Conservation (phyloP, 163 green algal genomes). For the Trebouxia gelatinosa region DNA sequence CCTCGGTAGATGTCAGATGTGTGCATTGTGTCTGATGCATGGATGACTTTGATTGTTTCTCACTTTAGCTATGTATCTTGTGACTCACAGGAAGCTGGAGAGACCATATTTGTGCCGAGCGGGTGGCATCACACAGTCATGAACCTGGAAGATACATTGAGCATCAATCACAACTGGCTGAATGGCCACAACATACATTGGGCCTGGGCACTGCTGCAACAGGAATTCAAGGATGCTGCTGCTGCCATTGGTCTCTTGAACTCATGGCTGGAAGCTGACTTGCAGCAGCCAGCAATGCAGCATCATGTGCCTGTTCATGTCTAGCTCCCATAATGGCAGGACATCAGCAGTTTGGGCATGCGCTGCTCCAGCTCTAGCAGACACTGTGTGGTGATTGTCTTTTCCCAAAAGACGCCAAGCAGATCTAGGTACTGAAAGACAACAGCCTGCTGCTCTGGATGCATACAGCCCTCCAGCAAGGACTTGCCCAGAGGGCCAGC, state of each 20-base stretch:
- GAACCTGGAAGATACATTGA: conserved; percentile 71
- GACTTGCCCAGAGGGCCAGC: conserved; percentile 4
- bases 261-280: too few relatives aligned
- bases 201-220: conserved; percentile 52
- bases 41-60: neutral
- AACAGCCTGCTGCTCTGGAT: neutral
- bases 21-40: neutral
- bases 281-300: neutral
- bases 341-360: neutral
- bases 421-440: conserved; percentile 16
- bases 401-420: neutral
- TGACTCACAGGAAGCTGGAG: conserved; percentile 63
- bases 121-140: conserved; percentile 88
- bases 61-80: neutral
- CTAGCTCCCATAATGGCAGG: conserved; percentile 3
- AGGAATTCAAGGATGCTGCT: conserved; percentile 52
- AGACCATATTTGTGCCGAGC: conserved; percentile 90
- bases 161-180: conserved; percentile 98
- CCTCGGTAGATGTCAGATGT: too few relatives aligned
- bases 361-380: neutral
- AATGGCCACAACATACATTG: conserved; percentile 73
- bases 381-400: neutral
- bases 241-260: conserved; percentile 65
- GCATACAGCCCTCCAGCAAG: neutral
- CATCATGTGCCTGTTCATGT: conserved; percentile 1